Evolutionary conservation across 176 grass and related monocot species (phyloP).

Genomic region (Aegilops tauschii): DNA sequence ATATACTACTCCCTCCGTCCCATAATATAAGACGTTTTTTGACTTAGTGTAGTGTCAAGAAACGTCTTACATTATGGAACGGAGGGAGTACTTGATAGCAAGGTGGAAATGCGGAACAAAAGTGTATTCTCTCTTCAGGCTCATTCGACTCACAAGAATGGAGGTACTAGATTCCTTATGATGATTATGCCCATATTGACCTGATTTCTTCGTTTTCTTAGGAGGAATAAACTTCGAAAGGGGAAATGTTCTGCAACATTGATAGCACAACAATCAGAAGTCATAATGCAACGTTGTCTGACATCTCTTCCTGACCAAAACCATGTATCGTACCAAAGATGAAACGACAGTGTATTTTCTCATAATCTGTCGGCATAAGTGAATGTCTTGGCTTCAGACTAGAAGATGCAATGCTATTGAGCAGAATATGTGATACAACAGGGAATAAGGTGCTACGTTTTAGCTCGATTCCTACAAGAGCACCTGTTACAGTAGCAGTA

Average conservation of each 20-base stretch:
- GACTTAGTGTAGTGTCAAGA: too few species aligned
- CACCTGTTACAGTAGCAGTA: background rate
- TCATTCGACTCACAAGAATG: too few species aligned
- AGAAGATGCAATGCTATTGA: background rate
- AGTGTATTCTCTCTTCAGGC: background rate
- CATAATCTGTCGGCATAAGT: background rate
- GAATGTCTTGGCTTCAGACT: background rate
- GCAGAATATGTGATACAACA: background rate
- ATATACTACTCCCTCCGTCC: background rate
- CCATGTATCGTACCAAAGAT: background rate
- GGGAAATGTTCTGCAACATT: too few species aligned
- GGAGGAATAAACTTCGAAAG: too few species aligned
- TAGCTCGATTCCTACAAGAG: constrained; percentile 6
- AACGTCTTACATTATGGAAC: too few species aligned
- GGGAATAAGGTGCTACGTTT: background rate
- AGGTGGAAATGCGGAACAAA: background rate
- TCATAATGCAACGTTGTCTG: background rate
- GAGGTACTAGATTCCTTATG: too few species aligned
- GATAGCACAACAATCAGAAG: too few species aligned
- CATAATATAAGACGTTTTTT: too few species aligned
- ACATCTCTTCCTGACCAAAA: background rate
- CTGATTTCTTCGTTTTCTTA: too few species aligned
- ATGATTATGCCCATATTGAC: too few species aligned
- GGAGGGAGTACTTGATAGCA: too few species aligned
- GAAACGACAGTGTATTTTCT: background rate